phyloP scores from a whole-genome alignment of 1,284 basidiomycete genomes.

The Paramarasmius palmivorus region DNA sequence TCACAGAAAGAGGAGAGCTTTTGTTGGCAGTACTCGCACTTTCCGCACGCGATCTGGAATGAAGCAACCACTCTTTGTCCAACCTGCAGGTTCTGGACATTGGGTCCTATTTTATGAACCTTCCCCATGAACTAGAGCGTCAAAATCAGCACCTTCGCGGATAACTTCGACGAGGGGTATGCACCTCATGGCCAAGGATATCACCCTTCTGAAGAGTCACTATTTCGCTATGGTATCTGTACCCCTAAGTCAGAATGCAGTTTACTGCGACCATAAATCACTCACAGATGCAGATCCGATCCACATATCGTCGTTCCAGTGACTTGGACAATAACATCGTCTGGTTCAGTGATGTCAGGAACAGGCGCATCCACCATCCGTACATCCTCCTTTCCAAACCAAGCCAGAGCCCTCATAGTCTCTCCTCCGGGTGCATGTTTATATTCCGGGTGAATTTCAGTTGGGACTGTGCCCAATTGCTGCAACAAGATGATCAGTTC shows the following conservation, averaged over 20 bases:
- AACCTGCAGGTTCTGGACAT: conserved; percentile 55
- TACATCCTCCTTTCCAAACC: conserved; percentile 62
- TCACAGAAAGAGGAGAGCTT: conserved; percentile 76
- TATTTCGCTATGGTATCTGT: conserved; percentile 59
- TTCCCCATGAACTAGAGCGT: conserved; percentile 62
- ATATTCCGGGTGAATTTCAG: conserved; percentile 46
- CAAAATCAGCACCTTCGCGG: not conserved
- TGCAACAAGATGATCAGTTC: conserved; percentile 13
- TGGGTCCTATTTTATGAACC: conserved; percentile 65
- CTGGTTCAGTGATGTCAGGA: conserved; percentile 67
- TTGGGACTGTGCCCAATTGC: conserved; percentile 45
- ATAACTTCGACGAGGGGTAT: not conserved
- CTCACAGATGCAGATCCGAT: conserved; percentile 67
- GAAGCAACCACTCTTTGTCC: conserved; percentile 75
- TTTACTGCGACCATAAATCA: not conserved
- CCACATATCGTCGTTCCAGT: conserved; percentile 75
- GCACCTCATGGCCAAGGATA: conserved; percentile 73
- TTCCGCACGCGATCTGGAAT: conserved; percentile 80
- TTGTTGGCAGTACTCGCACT: conserved; percentile 73
- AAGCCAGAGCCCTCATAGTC: conserved; percentile 71
- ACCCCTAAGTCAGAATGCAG: not conserved
- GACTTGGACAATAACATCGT: conserved; percentile 68
- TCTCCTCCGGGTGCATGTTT: conserved; percentile 49
- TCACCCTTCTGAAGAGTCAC: conserved; percentile 70
- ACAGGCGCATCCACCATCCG: conserved; percentile 60